Evolutionary conservation across 139 green algal genomes (phyloP).

Genomic region (Coelastrella sp.): DNA sequence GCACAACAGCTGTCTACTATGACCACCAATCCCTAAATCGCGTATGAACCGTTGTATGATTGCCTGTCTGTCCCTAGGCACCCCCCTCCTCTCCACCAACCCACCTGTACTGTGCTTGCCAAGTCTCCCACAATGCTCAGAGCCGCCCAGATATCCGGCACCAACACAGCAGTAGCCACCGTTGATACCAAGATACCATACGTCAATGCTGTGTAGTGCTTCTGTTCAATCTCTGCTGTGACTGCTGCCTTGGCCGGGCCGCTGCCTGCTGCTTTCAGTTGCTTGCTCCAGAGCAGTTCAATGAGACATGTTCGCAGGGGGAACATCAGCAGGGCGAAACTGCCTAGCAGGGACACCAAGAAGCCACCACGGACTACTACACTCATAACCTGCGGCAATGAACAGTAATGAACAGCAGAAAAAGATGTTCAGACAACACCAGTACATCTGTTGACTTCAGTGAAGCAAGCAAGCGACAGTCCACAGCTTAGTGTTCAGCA

Average conservation of each 20-base stretch:
- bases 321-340: conserved; percentile 58
- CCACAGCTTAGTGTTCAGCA: too few species aligned
- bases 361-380: conserved; percentile 46
- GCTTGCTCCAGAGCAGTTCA: conserved; percentile 30
- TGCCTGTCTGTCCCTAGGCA: too few species aligned
- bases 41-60: too few species aligned
- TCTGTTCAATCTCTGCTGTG: conserved; percentile 2
- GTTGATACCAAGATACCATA: conserved; percentile 36
- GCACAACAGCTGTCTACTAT: too few species aligned
- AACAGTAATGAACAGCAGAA: not conserved
- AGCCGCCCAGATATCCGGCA: conserved; percentile 48
- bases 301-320: conserved; percentile 51
- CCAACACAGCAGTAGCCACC: conserved; percentile 41
- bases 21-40: too few species aligned
- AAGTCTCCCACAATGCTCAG: conserved; percentile 46
- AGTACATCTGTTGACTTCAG: too few species aligned
- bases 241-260: conserved; percentile 36
- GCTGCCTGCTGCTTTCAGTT: not conserved
- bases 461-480: too few species aligned
- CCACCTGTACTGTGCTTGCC: conserved; percentile 29
- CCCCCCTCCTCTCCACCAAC: too few species aligned
- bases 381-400: conserved; percentile 20
- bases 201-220: conserved; percentile 23
- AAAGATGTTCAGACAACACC: not conserved
- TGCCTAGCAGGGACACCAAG: conserved; percentile 51